Evolutionary conservation across 495 filamentous ascomycete species (phyloP).

Genomic region (Rhypophila decipiens): DNA sequence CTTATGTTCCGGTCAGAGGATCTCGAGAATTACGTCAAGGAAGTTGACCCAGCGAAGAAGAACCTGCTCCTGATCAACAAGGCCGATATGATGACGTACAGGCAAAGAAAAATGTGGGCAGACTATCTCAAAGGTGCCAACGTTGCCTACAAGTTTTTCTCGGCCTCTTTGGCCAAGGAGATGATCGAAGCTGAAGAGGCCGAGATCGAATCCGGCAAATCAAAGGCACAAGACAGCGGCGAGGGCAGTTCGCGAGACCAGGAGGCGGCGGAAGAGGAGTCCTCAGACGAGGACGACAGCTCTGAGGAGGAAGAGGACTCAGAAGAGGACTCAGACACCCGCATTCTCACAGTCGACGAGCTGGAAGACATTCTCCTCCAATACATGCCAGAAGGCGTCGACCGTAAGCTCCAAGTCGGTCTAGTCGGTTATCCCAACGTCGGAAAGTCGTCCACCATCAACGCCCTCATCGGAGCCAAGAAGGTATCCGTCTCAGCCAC

Average conservation of each 20-base stretch:
- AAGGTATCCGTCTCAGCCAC: slow-evolving; percentile 98
- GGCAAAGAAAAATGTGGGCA: slow-evolving; percentile 82
- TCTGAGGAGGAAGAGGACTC: slow-evolving; percentile 38
- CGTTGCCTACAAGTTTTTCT: slow-evolving; percentile 93
- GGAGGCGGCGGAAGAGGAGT: slow-evolving; percentile 16
- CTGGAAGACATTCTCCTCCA: slow-evolving; percentile 81
- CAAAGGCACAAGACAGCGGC: slow-evolving; percentile 27
- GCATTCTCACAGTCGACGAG: slow-evolving; percentile 87
- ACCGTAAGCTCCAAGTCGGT: slow-evolving; percentile 78
- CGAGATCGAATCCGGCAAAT: slow-evolving; percentile 25
- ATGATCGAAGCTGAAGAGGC: slow-evolving; percentile 43
- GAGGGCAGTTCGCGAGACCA: slow-evolving; percentile 12
- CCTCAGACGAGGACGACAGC: slow-evolving; percentile 22
- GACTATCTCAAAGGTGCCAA: slow-evolving; percentile 74
- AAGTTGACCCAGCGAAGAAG: slow-evolving; percentile 79
- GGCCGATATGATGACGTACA: slow-evolving; percentile 95
- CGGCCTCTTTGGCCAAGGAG: slow-evolving; percentile 80
- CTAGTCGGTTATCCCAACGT: slow-evolving; percentile 99
- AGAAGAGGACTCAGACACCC: slow-evolving; percentile 53
- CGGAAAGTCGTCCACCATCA: slow-evolving; percentile 98
- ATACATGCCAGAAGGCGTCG: slow-evolving; percentile 55
- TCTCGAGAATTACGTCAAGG: slow-evolving; percentile 88
- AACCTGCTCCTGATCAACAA: slow-evolving; percentile 97
- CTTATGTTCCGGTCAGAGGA: slow-evolving; percentile 91
- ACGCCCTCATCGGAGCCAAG: slow-evolving; percentile 93